Evolutionary conservation across 2,329 filamentous ascomycete genomes (phyloP), one percentile per base, ranked within the genome.

Genomic region (Colletotrichum tropicale): DNA sequence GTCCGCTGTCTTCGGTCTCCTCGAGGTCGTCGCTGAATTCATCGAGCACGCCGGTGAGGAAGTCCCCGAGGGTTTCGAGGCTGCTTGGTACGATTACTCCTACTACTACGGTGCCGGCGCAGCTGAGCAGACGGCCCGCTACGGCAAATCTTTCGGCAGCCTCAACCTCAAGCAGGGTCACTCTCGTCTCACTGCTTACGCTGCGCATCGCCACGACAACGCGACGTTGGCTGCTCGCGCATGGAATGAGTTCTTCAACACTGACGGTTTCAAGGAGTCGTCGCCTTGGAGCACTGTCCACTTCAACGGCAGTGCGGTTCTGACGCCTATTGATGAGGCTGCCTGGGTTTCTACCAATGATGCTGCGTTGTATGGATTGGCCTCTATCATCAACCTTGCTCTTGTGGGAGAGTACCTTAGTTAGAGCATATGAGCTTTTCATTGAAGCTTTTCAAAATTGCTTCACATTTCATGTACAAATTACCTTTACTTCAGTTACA

Each of bases 61-160:
- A 3, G 76, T 87, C 0, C 89, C 90, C 0, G 78, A 84, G 10
- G 86, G 86, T 0, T 92, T 93, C 80, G 84, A 88, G 65, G 81
- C 88, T 8, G 89, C 87, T 0, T 93, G 90, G 87, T 82, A 92
- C 2, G 91, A 92, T 66, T 93, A 93, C 81, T 91, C 89, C 79
- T 89, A 88, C 80, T 91, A 91, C 81, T 93, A 90, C 78, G 84
- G 85, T 10, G 90, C 89, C 0, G 79, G 85, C 0, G 81, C 82
- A 0, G 86, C 82, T 0, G 89, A 91, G 81, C 91, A 93, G 80
- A 81, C 79, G 3, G 85, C 86, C 2, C 86, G 89, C 0, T 93
- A 92, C 76, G 91, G 91, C 8, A 79, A 80, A 2, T 81, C 82
- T 62, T 92, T 90, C 72, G 83, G 87, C n/a, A 85, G 76, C 5